Evolutionary conservation across 345 rosid species (phyloP).

Genomic region (Melaleuca alternifolia): DNA sequence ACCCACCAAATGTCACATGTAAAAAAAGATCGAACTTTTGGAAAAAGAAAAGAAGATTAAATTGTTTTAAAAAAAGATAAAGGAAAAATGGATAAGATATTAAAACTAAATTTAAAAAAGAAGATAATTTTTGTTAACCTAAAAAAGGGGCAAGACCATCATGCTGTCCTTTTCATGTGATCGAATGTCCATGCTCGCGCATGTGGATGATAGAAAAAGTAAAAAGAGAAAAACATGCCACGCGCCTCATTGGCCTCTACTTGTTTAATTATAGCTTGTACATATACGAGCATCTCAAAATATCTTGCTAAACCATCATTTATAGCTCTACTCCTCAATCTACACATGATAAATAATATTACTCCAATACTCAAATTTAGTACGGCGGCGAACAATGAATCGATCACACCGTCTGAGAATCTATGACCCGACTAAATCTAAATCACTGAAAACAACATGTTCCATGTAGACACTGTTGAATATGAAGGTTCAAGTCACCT

Average conservation of each 20-base stretch:
- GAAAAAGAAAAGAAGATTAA: background rate
- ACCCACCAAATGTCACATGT: background rate
- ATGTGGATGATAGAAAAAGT: background rate
- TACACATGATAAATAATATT: background rate
- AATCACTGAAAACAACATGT: background rate
- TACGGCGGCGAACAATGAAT: background rate
- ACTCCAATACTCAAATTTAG: background rate
- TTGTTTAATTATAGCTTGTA: no score
- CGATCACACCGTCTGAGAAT: background rate
- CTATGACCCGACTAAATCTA: background rate
- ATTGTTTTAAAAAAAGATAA: no score
- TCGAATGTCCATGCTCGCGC: background rate
- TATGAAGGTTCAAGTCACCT: background rate
- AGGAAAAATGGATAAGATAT: background rate
- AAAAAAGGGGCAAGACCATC: no score
- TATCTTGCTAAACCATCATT: no score
- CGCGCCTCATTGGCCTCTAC: no score
- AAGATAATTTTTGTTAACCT: no score
- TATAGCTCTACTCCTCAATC: no score
- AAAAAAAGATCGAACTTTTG: background rate
- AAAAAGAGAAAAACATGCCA: no score
- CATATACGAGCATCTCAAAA: no score
- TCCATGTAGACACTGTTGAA: background rate
- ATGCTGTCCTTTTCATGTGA: background rate
- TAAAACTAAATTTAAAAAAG: no score